phyloP scores from a whole-genome alignment of 2,329 filamentous ascomycete species.

The Pseudocercospora pini-densiflorae region DNA sequence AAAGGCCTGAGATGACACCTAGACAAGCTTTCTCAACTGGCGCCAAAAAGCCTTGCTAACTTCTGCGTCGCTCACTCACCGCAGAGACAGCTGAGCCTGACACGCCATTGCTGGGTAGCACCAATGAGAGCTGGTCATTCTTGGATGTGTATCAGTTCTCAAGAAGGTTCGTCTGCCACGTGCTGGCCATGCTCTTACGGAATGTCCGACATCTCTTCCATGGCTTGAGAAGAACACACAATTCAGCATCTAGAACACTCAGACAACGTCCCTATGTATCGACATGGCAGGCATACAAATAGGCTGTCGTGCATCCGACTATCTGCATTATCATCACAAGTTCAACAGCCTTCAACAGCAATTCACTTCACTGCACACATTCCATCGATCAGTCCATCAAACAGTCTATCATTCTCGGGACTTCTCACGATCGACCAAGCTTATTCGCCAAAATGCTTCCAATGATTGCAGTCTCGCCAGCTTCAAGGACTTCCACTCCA shows the following conservation, averaged over 20 bases:
- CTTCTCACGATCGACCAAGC: no score
- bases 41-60: neutral
- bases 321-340: neutral
- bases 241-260: neutral
- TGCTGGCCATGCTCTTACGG: neutral
- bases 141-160: neutral
- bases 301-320: neutral
- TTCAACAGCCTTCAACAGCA: neutral
- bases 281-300: neutral
- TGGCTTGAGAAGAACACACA: neutral
- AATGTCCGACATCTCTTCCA: neutral
- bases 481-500: neutral
- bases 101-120: neutral
- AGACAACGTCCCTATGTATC: neutral
- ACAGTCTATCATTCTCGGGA: no score
- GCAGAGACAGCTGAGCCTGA: neutral
- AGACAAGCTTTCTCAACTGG: neutral
- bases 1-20: neutral
- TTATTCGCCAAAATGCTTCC: neutral
- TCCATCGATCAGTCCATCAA: no score
- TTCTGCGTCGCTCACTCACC: neutral
- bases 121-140: neutral
- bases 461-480: neutral
- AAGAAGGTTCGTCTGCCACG: neutral
- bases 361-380: no score